phyloP scores from a whole-genome alignment of 306 rosid species.

The Corylus avellana region DNA sequence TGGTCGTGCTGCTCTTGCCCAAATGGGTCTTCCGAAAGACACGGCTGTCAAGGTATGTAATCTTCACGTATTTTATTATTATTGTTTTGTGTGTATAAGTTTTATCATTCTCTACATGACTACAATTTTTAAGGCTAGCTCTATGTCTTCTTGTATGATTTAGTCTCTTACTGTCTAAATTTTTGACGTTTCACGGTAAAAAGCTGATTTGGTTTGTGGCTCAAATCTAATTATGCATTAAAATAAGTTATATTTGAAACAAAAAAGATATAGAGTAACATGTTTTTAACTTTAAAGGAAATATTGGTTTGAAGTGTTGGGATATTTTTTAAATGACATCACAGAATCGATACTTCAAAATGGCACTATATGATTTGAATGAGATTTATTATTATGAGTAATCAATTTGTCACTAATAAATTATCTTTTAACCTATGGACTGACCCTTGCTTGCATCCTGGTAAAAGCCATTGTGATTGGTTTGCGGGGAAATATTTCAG shows the following conservation, averaged over 20 bases:
- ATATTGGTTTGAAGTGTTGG: neutral
- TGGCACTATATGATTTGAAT: neutral
- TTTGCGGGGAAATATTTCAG: neutral
- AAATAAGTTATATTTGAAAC: neutral
- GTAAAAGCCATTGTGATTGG: neutral
- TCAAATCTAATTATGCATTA: neutral
- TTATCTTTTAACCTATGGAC: neutral
- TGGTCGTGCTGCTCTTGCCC: slow-evolving; percentile 55
- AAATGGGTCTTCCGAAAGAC: slow-evolving; percentile 59
- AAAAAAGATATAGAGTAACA: neutral
- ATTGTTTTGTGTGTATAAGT: neutral
- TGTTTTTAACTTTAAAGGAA: neutral
- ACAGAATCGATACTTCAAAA: neutral
- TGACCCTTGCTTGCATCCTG: neutral
- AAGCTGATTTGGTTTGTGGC: neutral
- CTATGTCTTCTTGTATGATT: neutral
- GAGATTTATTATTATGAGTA: neutral
- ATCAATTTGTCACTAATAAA: neutral
- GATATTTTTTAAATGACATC: neutral
- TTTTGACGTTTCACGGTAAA: neutral
- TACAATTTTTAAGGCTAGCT: neutral
- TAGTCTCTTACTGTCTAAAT: neutral
- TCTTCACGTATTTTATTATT: neutral
- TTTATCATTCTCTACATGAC: neutral
- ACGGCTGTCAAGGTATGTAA: slow-evolving; percentile 64